A percentile compares a stretch with the other conserved stretches of the same genome.
Evolutionary conservation across 2,329 filamentous ascomycete genomes (phyloP).

Genomic region (Aaosphaeria pasadenensis): DNA sequence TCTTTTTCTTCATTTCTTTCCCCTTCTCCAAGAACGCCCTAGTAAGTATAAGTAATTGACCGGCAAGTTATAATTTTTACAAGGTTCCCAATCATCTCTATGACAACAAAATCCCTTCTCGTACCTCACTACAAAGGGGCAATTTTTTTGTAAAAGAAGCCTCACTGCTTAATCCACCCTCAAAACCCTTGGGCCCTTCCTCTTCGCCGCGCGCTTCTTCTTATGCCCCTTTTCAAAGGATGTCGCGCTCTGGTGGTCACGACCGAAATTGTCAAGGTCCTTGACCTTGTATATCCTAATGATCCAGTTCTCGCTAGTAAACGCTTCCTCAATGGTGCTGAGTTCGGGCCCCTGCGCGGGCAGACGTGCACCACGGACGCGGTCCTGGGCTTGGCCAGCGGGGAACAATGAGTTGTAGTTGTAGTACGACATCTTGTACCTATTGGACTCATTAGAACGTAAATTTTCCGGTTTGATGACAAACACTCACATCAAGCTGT

Average conservation of each 20-base stretch:
- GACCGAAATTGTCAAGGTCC: slow-evolving; percentile 91
- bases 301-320: slow-evolving; percentile 99
- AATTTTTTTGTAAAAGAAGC: too few relatives aligned
- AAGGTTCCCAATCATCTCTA: too few relatives aligned
- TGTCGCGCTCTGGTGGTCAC: slow-evolving; percentile 70
- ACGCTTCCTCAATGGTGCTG: slow-evolving; percentile 90
- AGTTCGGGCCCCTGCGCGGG: slow-evolving; percentile 84
- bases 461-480: not conserved
- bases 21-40: too few relatives aligned
- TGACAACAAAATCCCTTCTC: too few relatives aligned
- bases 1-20: too few relatives aligned
- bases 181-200: slow-evolving; percentile 67
- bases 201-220: slow-evolving; percentile 75
- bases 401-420: slow-evolving; percentile 94
- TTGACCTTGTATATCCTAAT: slow-evolving; percentile 99
- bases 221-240: slow-evolving; percentile 77
- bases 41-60: too few relatives aligned
- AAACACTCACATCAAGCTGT: slow-evolving; percentile 87
- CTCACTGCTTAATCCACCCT: slow-evolving; percentile 60
- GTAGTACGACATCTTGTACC: slow-evolving; percentile 99
- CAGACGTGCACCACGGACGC: slow-evolving; percentile 76
- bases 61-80: too few relatives aligned
- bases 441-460: slow-evolving; percentile 40
- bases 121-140: too few relatives aligned
- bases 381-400: slow-evolving; percentile 81